A percentile compares a stretch with the other conserved stretches of the same genome.
Evolutionary conservation across 2,329 filamentous ascomycete genomes (phyloP).

Genomic region (Sporothrix variecibatus): DNA sequence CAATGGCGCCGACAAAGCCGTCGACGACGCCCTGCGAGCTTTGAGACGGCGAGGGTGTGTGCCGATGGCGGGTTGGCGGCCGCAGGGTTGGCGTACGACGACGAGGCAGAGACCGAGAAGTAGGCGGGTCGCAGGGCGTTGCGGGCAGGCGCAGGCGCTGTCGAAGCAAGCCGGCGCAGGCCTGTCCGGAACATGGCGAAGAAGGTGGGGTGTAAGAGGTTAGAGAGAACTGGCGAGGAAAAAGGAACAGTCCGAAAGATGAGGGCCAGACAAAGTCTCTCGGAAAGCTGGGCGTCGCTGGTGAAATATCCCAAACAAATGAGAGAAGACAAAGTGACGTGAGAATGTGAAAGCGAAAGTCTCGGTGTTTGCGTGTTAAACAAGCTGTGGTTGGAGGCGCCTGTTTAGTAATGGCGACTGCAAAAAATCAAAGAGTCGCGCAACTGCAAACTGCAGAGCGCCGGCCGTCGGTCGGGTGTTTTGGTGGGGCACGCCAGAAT

Average conservation of each 20-base stretch:
- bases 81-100: slow-evolving; percentile 37
- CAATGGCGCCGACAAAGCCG: slow-evolving; percentile 90
- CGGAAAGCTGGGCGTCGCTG: neutral
- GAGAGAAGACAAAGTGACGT: neutral
- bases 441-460: neutral
- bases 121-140: slow-evolving; percentile 72
- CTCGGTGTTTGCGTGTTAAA: neutral
- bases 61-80: slow-evolving; percentile 46
- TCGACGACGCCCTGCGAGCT: slow-evolving; percentile 77
- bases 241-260: neutral
- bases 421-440: neutral
- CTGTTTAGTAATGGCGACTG: neutral
- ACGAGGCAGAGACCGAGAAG: slow-evolving; percentile 42
- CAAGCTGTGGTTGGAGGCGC: neutral
- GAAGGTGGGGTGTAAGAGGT: neutral
- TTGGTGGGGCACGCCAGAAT: slow-evolving; percentile 17
- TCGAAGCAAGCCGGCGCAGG: slow-evolving; percentile 66
- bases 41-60: slow-evolving; percentile 72
- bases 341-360: neutral
- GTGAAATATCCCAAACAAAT: neutral
- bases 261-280: neutral
- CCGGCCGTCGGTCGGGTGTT: slow-evolving; percentile 23
- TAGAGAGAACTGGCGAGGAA: neutral
- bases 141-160: slow-evolving; percentile 50
- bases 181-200: slow-evolving; percentile 67